phyloP scores from a whole-genome alignment of 148 eudicot genomes.

The Silene latifolia region DNA sequence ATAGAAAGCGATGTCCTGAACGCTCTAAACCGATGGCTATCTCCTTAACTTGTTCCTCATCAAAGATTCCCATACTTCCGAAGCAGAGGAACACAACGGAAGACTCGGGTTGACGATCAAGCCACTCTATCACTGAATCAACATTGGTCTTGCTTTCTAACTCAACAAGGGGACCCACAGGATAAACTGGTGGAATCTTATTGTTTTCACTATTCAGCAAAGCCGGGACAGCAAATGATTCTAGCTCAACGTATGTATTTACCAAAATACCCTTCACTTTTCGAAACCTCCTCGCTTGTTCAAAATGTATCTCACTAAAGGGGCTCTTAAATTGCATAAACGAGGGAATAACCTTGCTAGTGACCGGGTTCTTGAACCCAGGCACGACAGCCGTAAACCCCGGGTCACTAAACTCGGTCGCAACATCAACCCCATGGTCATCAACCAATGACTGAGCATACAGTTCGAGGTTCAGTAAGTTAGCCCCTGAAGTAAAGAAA shows the following conservation, averaged over 20 bases:
- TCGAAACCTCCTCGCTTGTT: slow-evolving; percentile 11
- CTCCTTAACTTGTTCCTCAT: slow-evolving; percentile 33
- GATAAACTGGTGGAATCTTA: slow-evolving; percentile 24
- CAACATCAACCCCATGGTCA: slow-evolving; percentile 10
- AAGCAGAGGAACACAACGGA: slow-evolving; percentile 47
- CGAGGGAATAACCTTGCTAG: slow-evolving; percentile 26
- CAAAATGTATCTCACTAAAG: background rate
- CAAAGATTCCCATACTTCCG: slow-evolving; percentile 40
- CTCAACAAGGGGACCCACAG: slow-evolving; percentile 35
- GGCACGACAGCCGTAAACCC: slow-evolving; percentile 20
- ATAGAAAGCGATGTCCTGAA: slow-evolving; percentile 33
- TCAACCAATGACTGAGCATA: slow-evolving; percentile 20
- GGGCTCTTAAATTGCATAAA: slow-evolving; percentile 1
- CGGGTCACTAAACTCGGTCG: slow-evolving; percentile 17
- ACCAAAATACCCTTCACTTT: slow-evolving; percentile 33
- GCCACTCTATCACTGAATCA: slow-evolving; percentile 21
- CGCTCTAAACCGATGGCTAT: slow-evolving; percentile 34
- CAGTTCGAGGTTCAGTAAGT: slow-evolving; percentile 21
- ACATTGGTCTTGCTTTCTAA: background rate
- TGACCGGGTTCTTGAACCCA: slow-evolving; percentile 27
- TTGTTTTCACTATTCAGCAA: background rate
- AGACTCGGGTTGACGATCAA: slow-evolving; percentile 31
- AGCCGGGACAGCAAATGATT: background rate
- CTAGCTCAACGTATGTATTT: slow-evolving; percentile 35
- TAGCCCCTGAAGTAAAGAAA: slow-evolving; percentile 31